A percentile compares a stretch with the other conserved stretches of the same genome.
Conservation (phyloP, 2,329 filamentous ascomycete species). For the Stromatinia cepivora region DNA sequence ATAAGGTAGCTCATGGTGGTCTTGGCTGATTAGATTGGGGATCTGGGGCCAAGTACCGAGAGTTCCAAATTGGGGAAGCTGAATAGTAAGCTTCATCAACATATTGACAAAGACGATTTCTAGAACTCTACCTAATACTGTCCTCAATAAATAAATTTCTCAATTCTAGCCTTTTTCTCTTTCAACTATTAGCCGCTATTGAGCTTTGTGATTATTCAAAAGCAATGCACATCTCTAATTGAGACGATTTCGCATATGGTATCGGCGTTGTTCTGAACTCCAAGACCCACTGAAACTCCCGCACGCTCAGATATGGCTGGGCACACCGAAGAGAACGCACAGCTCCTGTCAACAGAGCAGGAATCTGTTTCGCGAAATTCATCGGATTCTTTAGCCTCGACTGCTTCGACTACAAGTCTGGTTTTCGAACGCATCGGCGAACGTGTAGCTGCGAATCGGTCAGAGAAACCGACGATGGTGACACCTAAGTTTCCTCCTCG, state of each 20-base stretch:
- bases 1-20: not conserved
- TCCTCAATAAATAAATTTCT: slow-evolving; percentile 15
- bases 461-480: slow-evolving; percentile 33
- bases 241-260: slow-evolving; percentile 12
- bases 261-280: slow-evolving; percentile 13
- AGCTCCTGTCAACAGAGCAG: slow-evolving; percentile 34
- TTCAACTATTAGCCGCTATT: not conserved
- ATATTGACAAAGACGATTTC: slow-evolving; percentile 19
- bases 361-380: slow-evolving; percentile 33
- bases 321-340: slow-evolving; percentile 36
- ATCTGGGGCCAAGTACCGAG: not conserved
- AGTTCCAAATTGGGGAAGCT: slow-evolving; percentile 16
- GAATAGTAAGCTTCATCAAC: slow-evolving; percentile 5
- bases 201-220: not conserved
- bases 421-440: slow-evolving; percentile 77
- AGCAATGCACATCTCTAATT: slow-evolving; percentile 9
- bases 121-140: not conserved
- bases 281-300: slow-evolving; percentile 30
- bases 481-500: slow-evolving; percentile 36
- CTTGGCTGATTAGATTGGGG: not conserved
- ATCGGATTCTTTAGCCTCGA: slow-evolving; percentile 61
- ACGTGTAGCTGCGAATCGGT: slow-evolving; percentile 32
- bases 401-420: slow-evolving; percentile 77
- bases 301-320: slow-evolving; percentile 35
- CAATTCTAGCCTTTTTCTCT: not conserved